phyloP scores from a whole-genome alignment of 2,329 filamentous ascomycete species.

The Cercospora nicotianae region DNA sequence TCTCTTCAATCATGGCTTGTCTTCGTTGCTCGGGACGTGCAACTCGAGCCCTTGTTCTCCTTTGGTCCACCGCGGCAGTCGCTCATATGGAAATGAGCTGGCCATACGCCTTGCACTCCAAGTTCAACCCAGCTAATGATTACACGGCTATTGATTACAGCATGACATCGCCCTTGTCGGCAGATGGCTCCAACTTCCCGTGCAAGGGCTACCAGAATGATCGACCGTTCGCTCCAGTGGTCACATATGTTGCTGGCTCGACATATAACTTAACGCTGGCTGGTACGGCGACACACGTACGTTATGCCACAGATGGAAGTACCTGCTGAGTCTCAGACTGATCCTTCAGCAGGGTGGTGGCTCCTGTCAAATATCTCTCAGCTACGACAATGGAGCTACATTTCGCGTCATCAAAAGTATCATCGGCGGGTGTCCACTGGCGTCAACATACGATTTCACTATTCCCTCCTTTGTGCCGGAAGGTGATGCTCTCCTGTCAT shows the following conservation, averaged over 20 bases:
- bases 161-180: constrained; percentile 66
- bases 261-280: constrained; percentile 63
- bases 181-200: constrained; percentile 66
- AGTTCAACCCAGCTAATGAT: constrained; percentile 48
- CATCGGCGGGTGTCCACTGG: constrained; percentile 57
- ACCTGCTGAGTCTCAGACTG: background rate
- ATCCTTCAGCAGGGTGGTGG: constrained; percentile 55
- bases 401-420: constrained; percentile 70
- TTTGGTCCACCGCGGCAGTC: constrained; percentile 23
- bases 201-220: constrained; percentile 69
- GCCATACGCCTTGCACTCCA: constrained; percentile 56
- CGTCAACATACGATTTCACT: constrained; percentile 62
- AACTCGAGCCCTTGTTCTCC: constrained; percentile 14
- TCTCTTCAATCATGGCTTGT: constrained; percentile 18
- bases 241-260: constrained; percentile 62
- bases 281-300: constrained; percentile 51
- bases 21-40: background rate
- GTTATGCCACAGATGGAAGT: background rate
- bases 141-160: constrained; percentile 63
- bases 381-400: constrained; percentile 67
- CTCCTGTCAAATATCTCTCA: constrained; percentile 73
- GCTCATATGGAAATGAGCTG: constrained; percentile 58
- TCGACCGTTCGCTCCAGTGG: constrained; percentile 54
- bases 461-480: constrained; percentile 64
- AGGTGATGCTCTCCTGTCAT: constrained; percentile 65